phyloP scores from a whole-genome alignment of 148 eudicot species.

The Fagopyrum homotropicum region DNA sequence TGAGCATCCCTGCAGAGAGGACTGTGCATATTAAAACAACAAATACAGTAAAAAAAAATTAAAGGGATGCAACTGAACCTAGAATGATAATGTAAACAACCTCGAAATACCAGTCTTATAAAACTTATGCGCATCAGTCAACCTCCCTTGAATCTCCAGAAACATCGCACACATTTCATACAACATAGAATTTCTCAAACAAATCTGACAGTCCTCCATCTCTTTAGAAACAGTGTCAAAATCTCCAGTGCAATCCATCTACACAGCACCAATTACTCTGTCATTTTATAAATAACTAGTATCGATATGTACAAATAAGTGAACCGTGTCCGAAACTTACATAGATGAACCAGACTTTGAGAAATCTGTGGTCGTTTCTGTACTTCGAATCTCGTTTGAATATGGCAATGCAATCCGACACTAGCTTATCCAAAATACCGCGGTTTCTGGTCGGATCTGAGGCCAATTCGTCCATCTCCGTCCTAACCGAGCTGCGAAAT shows the following conservation, averaged over 20 bases:
- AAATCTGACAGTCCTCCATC: constrained; percentile 51
- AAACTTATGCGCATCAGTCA: constrained; percentile 50
- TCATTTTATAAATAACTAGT: neutral
- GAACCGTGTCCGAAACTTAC: constrained; percentile 28
- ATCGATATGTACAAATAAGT: neutral
- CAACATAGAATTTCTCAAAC: constrained; percentile 35
- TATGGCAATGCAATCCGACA: constrained; percentile 40
- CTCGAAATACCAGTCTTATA: constrained; percentile 77
- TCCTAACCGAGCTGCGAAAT: constrained; percentile 45
- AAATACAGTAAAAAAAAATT: neutral
- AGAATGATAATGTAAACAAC: constrained; percentile 23
- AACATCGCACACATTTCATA: constrained; percentile 57
- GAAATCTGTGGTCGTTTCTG: constrained; percentile 70
- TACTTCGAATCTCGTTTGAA: constrained; percentile 53
- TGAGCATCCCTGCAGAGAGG: constrained; percentile 62
- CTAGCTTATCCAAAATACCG: constrained; percentile 30
- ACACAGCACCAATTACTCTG: neutral
- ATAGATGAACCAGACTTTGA: constrained; percentile 80
- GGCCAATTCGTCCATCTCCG: constrained; percentile 23
- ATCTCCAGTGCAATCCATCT: constrained; percentile 59
- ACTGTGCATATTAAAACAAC: constrained; percentile 2
- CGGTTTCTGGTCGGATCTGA: constrained; percentile 20
- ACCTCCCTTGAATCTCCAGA: constrained; percentile 65
- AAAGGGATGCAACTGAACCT: neutral
- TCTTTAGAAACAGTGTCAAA: constrained; percentile 40